Percentiles rank a stretch among this genome's conserved stretches.
Conservation (phyloP, 2,329 filamentous ascomycete genomes). For the Teratosphaeriaceae sp. region DNA sequence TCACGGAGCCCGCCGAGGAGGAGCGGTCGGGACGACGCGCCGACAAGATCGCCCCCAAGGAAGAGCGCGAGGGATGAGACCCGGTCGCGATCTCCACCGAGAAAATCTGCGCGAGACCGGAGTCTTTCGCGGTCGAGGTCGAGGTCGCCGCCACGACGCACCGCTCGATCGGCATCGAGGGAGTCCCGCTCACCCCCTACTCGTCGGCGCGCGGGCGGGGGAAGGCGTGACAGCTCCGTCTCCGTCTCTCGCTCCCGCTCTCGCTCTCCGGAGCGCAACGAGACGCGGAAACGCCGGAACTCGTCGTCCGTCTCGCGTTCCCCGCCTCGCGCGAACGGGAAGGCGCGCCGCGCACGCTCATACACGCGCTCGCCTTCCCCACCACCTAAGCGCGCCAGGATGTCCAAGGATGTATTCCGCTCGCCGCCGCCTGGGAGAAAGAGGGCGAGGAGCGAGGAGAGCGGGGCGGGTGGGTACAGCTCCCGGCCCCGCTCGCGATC, state of each 20-base stretch:
- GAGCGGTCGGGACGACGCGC: conserved; percentile 4
- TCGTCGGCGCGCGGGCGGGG: conserved; percentile 11
- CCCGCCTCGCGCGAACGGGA: conserved; percentile 22
- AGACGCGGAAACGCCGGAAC: conserved; percentile 6
- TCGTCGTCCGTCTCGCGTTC: conserved; percentile 21
- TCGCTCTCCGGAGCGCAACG: conserved; percentile 4
- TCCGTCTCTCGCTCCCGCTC: conserved; percentile 9
- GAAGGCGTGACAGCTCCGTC: conserved; percentile 18
- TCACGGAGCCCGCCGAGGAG: conserved; percentile 12
- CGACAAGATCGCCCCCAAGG: conserved; percentile 9
- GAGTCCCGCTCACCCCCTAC: conserved; percentile 14
- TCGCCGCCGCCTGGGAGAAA: conserved; percentile 16
- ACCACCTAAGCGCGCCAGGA: conserved; percentile 9
- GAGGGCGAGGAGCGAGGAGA: conserved; percentile 16
- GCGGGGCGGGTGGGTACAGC: too few species aligned
- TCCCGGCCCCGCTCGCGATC: conserved; percentile 19
- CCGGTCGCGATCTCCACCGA: too few species aligned
- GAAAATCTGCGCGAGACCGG: too few species aligned
- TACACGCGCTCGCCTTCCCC: conserved; percentile 11
- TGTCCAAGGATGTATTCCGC: conserved; percentile 13
- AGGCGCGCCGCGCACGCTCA: conserved; percentile 10
- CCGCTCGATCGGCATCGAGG: conserved; percentile 4
- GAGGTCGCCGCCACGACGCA: conserved; percentile 16
- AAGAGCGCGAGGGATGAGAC: conserved; percentile 6
- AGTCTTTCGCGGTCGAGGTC: conserved; percentile 10